Percentiles rank a stretch among this genome's conserved stretches.
These are phyloP conservation scores for Eucalyptus tenuipes DNA, from an alignment of 345 rosid species.

Conservation along the genomic window DNA sequence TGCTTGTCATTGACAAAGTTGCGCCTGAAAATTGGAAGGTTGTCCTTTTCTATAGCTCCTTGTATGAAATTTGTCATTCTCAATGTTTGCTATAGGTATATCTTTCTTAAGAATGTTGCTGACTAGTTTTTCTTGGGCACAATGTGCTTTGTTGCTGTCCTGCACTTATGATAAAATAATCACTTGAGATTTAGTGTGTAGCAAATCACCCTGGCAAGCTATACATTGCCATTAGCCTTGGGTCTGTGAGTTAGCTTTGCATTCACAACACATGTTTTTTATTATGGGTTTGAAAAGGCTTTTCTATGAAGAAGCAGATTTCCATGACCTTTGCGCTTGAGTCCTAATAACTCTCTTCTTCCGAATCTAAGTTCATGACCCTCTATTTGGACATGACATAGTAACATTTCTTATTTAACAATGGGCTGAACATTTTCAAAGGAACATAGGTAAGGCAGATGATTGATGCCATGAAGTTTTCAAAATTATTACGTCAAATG, in stretches of 20 bases:
- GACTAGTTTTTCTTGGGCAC: neutral
- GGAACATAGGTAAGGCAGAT: neutral
- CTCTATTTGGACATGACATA: neutral
- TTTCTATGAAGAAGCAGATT: neutral
- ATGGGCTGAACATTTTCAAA: neutral
- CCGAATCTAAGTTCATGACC: neutral
- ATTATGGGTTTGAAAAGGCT: neutral
- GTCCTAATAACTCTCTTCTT: neutral
- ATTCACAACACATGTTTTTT: neutral
- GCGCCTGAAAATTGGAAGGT: slow-evolving; percentile 94
- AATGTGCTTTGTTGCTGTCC: neutral
- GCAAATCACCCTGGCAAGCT: neutral
- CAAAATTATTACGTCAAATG: neutral
- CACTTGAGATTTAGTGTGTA: neutral
- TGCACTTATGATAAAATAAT: neutral
- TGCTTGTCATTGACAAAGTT: slow-evolving; percentile 55
- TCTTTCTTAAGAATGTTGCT: neutral
- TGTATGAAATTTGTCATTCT: neutral
- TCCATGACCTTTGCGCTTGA: neutral
- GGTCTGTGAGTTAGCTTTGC: neutral
- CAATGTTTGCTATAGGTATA: neutral
- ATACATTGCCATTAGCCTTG: neutral
- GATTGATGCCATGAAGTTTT: neutral
- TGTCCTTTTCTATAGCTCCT: neutral
- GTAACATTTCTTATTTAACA: neutral